Evolutionary conservation across 1,139 yeast genomes (phyloP), one percentile per base, ranked within the genome.

Genomic region (Pichia inconspicua): DNA sequence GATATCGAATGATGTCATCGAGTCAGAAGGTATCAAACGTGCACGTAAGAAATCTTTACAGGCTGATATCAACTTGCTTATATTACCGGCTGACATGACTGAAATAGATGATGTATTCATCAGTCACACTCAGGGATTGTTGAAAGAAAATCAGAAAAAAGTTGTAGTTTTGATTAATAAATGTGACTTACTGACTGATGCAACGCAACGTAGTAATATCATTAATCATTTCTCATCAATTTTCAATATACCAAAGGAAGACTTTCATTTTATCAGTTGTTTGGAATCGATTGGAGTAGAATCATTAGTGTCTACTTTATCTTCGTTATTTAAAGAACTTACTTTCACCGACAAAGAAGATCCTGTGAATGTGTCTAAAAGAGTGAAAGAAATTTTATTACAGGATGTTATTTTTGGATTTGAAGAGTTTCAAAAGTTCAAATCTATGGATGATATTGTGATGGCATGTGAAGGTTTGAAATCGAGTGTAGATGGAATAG

Each of bases 401-500:
- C 74, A 84, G 48, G 96, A 90, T 56, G 92, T 90, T 0, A 61
- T 89, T 2, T 75, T 73, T 48, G 94, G 95, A 0, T 74, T 92
- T 43, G 71, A 77, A 10, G 80, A 78, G 50, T 87, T 88, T 60
- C 61, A 70, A 36, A 55, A 62, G 9, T 75, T 74, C 62, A 75
- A 72, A 37, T 71, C 74, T 6, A 65, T 69, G 8, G 81, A 77
- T 41, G 97, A 89, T 57, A 80, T 88, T 2, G 95, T 88, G 0
- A 66, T 89, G 43, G 96, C 96, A 0, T 72, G 87, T 1, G 96
- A 92, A 53, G 82, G 85, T 52, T 71, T 92, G 41, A 74, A 78
- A 46, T 77, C 77, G 50, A 81, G 96, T 0, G 80, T 84, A 14
- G 90, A 84, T 28, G 97, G 97, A 0, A 84, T 92, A 38, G 97